Conservation (phyloP, 371 early-diverging fungal genomes). For the Amoeboradix gromovi region DNA sequence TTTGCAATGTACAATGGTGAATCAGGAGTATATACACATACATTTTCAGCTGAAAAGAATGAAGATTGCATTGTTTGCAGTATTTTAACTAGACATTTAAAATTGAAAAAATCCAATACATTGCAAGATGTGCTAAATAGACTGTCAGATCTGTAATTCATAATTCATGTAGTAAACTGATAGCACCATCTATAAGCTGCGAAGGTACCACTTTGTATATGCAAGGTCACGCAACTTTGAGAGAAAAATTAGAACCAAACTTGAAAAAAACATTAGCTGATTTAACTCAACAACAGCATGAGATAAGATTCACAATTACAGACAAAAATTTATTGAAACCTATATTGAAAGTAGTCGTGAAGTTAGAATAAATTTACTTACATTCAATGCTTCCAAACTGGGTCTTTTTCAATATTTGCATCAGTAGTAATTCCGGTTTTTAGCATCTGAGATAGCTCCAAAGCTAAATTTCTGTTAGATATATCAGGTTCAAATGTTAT, state of each 20-base stretch:
- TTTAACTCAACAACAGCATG: slow-evolving; percentile 24
- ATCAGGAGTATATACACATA: slow-evolving; percentile 57
- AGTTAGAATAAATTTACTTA: neutral
- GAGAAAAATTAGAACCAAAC: slow-evolving; percentile 37
- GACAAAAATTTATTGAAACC: slow-evolving; percentile 28
- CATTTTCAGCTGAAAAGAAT: slow-evolving; percentile 50
- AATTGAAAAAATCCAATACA: slow-evolving; percentile 9
- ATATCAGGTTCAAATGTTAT: no score
- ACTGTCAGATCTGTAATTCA: neutral
- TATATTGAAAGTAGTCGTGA: neutral
- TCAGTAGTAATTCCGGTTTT: no score
- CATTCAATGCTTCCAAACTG: neutral
- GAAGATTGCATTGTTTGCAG: slow-evolving; percentile 77
- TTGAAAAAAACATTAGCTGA: slow-evolving; percentile 25
- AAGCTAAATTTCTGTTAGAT: no score
- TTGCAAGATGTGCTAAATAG: slow-evolving; percentile 20
- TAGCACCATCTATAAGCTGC: slow-evolving; percentile 34
- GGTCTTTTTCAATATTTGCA: no score
- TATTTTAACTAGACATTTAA: slow-evolving; percentile 8
- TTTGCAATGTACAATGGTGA: slow-evolving; percentile 87
- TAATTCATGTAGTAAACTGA: slow-evolving; percentile 31
- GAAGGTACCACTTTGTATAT: slow-evolving; percentile 31
- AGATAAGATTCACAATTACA: slow-evolving; percentile 30
- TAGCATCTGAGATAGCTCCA: no score
- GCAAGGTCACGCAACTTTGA: slow-evolving; percentile 39